Evolutionary conservation across 345 rosid species (phyloP), one percentile per base, ranked within the genome.

Genomic region (Syzygium jambos): DNA sequence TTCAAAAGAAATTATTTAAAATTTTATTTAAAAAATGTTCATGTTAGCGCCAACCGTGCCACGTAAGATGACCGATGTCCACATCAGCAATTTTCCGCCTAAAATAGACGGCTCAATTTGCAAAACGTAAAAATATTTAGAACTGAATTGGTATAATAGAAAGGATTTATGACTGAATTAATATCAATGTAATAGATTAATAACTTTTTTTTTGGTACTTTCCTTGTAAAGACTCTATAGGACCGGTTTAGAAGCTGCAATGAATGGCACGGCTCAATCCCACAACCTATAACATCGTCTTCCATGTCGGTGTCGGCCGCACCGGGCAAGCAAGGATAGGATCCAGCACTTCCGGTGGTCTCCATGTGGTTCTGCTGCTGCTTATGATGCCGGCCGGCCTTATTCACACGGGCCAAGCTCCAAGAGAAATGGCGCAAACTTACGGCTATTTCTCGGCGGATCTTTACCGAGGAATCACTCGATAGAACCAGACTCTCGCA

Each of bases 1-100:
- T 41, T 41, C 41, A 38, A 38, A 38, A 38, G 3, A 38, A 38
- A 38, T 38, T 41, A 41, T 41, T 41, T 41, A 41, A 41, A 38
- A 38, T 0, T 3, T 3, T 3, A 38, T 3, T 38, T 38, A 38
- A 41, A 41, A 41, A 41, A 41, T 43, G 46, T 43, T 43, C 46
- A 43, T 5, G 46, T 43, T 43, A 43, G 46, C 1, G 1, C 46
- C 1, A 43, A 1, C 7, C 7, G 1, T 43, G 1, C 7, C 7
- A 43, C 46, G 1, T 43, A 41, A 41, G 43, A 41, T 41, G 43
- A 41, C 6, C 6, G 5, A 6, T 41, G 5, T 41, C 5, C 43
- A 41, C 43, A 4, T 41, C 43, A 4, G 43, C 43, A 41, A 41
- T 41, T 41, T 41, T 6, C 43, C 6, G 6, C 43, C 43, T 41